Base-by-base conservation (phyloP, 345 rosid species). In the Salix caprea region DNA sequence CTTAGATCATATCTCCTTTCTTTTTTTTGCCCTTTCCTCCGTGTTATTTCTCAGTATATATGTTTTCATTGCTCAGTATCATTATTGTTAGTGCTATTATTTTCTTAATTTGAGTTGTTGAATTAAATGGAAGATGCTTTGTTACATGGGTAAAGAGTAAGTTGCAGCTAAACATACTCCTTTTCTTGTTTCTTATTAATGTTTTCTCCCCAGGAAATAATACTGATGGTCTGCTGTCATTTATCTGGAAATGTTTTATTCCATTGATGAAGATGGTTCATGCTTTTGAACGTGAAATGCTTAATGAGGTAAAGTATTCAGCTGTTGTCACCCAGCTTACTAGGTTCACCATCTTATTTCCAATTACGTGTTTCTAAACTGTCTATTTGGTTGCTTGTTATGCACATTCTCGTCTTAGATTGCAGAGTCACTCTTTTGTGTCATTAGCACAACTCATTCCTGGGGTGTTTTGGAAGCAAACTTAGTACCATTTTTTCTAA, bases 401-500 rank as follows among this genome's bases (percentile, higher is more conserved):
- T 83, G 74, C 78, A 39, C 81, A 68, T 83, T 83, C 77, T 76
- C 37, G 50, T 37, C 34, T 70, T 79, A 95, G 99, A 86, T 90
- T 77, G 82, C 86, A 42, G 88, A 89, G 65, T 86, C 85, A 19
- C 85, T 93, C 80, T 85, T 95, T 76, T 83, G 84, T 82, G 91
- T 87, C 73, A 93, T 91, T 79, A 82, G 24, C 18, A 78, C 79
- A 78, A 89, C 90, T 67, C 76, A 86, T 72, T 76, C 90, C 44
- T 90, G 97, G 96, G 84, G 58, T 61, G 67, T 76, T 65, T 77
- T 95, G 82, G 89, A 87, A 85, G 84, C 76, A 82, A 88, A 78
- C 32, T 86, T 91, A 90, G 91, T 95, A 67, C 96, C 97, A 39
- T 91, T 87, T 88, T 84, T 86, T 67, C 79, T 95, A 36, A 87